Evolutionary conservation across 257 asterid genomes (phyloP), one percentile per base, ranked within the genome.

Genomic region (Salvia splendens): DNA sequence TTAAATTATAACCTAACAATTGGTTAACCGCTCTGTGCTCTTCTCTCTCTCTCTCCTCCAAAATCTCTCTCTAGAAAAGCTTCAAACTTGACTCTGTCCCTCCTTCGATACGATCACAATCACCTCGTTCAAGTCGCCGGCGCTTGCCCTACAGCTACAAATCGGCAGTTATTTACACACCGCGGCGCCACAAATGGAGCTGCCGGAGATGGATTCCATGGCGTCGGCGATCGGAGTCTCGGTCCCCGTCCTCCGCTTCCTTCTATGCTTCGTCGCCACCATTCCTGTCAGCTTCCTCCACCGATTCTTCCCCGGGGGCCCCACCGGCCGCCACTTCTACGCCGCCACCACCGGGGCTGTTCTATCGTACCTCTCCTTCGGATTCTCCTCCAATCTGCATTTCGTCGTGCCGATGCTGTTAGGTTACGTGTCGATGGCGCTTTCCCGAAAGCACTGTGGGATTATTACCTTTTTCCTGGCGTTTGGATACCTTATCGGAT

Each of bases 401-500:
- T 94, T 94, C 68, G 43, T 94, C 67, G 88, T 87, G 32, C 99
- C 98, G 46, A 85, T 94, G 96, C 76, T 86, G 4, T 64, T 83
- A 42, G 99, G 98, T 5, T 94, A 94, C 74, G 93, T 68, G 15
- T 92, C 99, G 28, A 91, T 94, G 99, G 65, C 85, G 45, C 30
- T 91, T 0, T 74, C 66, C 28, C 83, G 95, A 1, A 85, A 82
- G 73, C 57, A 84, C 69, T 91, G 96, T 16, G 99, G 99, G 78
- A 70, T 81, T 73, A 69, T 94, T 62, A 80, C 96, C 50, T 94
- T 87, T 70, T 69, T 87, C 61, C 67, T 81, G 40, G 95, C 91
- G 38, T 91, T 94, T 72, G 95, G 98, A 5, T 94, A 91, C 81
- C 96, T 94, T 75, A 91, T 94, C 80, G 97, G 99, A 71, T 94